phyloP scores from a whole-genome alignment of 805 yeast genomes.

The Wickerhamiella sergipiensis region DNA sequence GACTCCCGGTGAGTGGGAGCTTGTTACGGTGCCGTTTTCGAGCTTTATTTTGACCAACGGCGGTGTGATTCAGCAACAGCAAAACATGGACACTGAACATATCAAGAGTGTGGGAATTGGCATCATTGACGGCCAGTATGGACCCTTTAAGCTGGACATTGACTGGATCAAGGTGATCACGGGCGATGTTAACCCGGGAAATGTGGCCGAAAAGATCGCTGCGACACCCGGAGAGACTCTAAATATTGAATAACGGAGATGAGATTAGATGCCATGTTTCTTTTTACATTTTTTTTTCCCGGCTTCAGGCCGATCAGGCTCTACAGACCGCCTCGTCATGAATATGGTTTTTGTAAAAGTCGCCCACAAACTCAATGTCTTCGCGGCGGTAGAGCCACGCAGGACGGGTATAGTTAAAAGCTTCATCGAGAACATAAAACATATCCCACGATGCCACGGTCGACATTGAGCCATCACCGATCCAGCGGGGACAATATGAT shows the following conservation, averaged over 20 bases:
- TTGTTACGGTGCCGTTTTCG: constrained; percentile 60
- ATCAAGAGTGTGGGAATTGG: constrained; percentile 69
- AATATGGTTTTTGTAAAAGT: constrained; percentile 13
- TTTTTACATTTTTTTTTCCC: too few species aligned
- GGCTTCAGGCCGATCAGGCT: neutral
- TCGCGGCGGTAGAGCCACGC: constrained; percentile 7
- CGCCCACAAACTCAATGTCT: constrained; percentile 2
- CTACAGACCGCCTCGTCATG: constrained; percentile 6
- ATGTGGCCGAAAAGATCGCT: neutral
- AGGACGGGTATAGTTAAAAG: constrained; percentile 11
- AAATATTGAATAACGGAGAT: neutral
- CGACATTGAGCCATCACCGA: constrained; percentile 11
- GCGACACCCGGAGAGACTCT: constrained; percentile 17
- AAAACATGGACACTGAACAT: constrained; percentile 44
- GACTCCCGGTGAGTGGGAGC: constrained; percentile 70
- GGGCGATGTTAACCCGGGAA: constrained; percentile 6
- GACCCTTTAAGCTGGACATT: constrained; percentile 55
- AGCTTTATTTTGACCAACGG: constrained; percentile 75
- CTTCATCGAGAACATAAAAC: constrained; percentile 20
- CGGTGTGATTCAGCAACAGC: constrained; percentile 53
- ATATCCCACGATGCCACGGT: constrained; percentile 23
- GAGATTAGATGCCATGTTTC: neutral
- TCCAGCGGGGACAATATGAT: neutral
- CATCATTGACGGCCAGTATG: constrained; percentile 60
- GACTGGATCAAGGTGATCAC: constrained; percentile 57